Conservation (phyloP, 2,329 filamentous ascomycete genomes). For the Cladosporium oxysporum region DNA sequence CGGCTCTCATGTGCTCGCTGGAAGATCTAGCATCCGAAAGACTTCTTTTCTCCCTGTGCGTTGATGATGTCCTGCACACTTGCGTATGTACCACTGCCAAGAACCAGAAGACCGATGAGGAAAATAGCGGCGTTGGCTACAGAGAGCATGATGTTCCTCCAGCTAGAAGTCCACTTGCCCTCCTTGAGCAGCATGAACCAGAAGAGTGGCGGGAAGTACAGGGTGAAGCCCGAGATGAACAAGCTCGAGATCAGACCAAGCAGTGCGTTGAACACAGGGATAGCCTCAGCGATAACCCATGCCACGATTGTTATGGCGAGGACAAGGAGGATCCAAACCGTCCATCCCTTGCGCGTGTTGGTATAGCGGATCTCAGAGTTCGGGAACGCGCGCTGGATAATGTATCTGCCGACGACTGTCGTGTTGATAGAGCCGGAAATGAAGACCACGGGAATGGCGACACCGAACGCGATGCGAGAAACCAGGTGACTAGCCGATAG, state of each 20-base stretch:
- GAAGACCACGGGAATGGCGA: conserved; percentile 72
- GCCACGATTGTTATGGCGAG: conserved; percentile 63
- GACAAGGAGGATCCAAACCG: conserved; percentile 63
- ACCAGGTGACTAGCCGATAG: conserved; percentile 60
- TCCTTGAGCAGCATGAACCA: conserved; percentile 50
- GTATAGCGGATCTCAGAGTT: conserved; percentile 53
- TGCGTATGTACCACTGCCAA: conserved; percentile 48
- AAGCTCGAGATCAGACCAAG: conserved; percentile 64
- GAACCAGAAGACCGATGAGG: conserved; percentile 34
- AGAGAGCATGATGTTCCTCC: conserved; percentile 48
- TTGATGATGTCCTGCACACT: conserved; percentile 49
- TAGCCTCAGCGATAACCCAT: conserved; percentile 70
- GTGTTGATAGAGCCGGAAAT: conserved; percentile 73
- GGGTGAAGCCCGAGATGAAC: conserved; percentile 67
- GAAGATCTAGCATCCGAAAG: not conserved
- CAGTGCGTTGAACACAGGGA: conserved; percentile 70
- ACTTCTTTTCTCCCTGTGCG: not conserved
- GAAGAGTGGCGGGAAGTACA: conserved; percentile 42
- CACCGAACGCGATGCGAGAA: conserved; percentile 67
- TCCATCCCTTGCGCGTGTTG: conserved; percentile 47
- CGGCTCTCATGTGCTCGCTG: not conserved
- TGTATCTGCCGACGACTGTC: conserved; percentile 53
- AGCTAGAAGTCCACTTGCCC: conserved; percentile 50
- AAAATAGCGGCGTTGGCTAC: conserved; percentile 49
- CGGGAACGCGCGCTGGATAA: conserved; percentile 65